Base-by-base conservation (phyloP, 1,284 basidiomycete genomes). In the Cystobasidiaceae sp. region DNA sequence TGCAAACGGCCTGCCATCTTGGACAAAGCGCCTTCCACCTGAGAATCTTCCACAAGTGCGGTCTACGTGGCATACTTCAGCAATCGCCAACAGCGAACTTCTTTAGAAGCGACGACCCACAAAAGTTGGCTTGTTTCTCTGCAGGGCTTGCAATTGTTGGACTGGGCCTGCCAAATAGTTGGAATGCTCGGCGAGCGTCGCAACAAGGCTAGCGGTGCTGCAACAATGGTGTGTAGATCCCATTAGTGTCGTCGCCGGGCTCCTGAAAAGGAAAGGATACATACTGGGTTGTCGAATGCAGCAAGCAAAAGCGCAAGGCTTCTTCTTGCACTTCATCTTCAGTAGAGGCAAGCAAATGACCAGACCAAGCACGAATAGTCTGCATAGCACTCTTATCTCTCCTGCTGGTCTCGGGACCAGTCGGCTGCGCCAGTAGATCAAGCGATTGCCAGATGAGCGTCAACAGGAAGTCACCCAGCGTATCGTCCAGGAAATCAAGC, bases 401-500 rank as follows among this genome's bases (percentile, higher is more conserved):
- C 19, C 39, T 13, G n/a, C n/a, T n/a, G n/a, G n/a, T n/a, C n/a
- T 43, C 15, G 17, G 7, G 15, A 32, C 28, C 27, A 6, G 25
- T 48, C 19, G 59, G n/a, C 15, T 9, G 21, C 59, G 43, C 66
- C 8, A 88, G 77, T 17, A 73, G 69, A 1, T 80, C 74, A 49
- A 84, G 71, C 48, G 85, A 82, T 6, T 79, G 80, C n/a, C 78
- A 76, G 32, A 82, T 76, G 25, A 93, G 79, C 4, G 81, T 73
- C 2, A 77, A 73, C 1, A 81, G 75, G 58, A 91, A 84, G 19
- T 79, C 77, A 0, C 82, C 74, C 74, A 88, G 85, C 7, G 82
- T 76, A 21, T 78, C 69, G 34, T 82, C 79, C n/a, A 92, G 72
- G 70, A 86, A 83, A 1, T 77, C 69, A 6, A 94, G 78, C 2